These are phyloP conservation scores for Naganishia cerealis DNA, from an alignment of 1,284 basidiomycete species.

Conservation along the genomic window DNA sequence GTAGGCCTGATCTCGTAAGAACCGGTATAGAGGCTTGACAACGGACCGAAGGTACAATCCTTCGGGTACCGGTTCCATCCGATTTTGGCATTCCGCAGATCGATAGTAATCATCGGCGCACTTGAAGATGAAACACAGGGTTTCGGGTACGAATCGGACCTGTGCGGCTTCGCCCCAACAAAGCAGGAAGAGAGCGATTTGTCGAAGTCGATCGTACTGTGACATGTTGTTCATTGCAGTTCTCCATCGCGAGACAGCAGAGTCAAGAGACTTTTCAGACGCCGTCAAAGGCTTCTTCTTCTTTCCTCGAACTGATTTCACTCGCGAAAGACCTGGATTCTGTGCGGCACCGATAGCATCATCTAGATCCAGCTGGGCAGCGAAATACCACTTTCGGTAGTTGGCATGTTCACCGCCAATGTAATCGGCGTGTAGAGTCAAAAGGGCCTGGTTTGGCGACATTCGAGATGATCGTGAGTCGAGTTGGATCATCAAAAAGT, in stretches of 20 bases:
- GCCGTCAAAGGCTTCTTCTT: conserved; percentile 56
- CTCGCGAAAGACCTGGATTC: conserved; percentile 82
- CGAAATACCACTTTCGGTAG: conserved; percentile 99
- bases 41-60: conserved; percentile 89
- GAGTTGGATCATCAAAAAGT: conserved; percentile 96
- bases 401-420: conserved; percentile 96
- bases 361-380: conserved; percentile 96
- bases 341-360: conserved; percentile 91
- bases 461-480: conserved; percentile 96
- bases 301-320: conserved; percentile 71
- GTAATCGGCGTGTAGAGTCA: conserved; percentile 96
- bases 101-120: conserved; percentile 99
- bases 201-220: conserved; percentile 93
- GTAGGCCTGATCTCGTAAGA: conserved; percentile 96
- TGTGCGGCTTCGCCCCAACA: conserved; percentile 99
- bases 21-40: conserved; percentile 93
- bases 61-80: conserved; percentile 89
- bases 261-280: conserved; percentile 80
- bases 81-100: conserved; percentile 94
- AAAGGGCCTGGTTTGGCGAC: conserved; percentile 90
- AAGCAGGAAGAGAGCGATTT: conserved; percentile 91
- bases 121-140: conserved; percentile 99
- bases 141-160: conserved; percentile 96
- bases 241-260: conserved; percentile 87
- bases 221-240: conserved; percentile 99